Conservation (phyloP, 2,329 filamentous ascomycete species). For the Teratosphaeriaceae sp. region DNA sequence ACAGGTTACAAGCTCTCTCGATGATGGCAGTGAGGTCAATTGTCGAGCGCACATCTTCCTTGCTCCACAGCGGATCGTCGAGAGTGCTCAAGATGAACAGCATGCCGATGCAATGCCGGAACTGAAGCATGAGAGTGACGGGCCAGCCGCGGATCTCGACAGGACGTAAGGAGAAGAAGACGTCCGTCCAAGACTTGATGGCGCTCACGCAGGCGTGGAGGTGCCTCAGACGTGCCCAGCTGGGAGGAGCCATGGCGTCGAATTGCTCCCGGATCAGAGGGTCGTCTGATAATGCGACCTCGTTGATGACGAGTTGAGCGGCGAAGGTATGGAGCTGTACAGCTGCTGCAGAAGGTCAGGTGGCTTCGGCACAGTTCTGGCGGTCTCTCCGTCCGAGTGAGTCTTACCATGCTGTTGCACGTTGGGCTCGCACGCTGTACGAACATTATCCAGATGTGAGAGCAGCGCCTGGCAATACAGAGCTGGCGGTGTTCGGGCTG, state of each 20-base stretch:
- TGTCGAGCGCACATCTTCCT: background rate
- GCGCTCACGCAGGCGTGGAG: background rate
- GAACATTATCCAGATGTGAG: background rate
- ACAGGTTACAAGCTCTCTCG: background rate
- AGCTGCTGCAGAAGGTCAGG: background rate
- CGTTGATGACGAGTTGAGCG: background rate
- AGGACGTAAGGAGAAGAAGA: background rate
- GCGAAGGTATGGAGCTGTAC: background rate
- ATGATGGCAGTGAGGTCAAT: background rate
- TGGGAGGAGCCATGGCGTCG: background rate
- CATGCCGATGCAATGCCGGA: constrained; percentile 3
- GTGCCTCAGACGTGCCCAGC: background rate
- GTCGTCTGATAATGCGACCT: background rate
- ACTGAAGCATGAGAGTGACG: background rate
- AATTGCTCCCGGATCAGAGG: background rate
- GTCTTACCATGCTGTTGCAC: background rate
- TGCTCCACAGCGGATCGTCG: background rate
- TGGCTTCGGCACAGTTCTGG: too few species aligned
- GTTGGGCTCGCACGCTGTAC: background rate
- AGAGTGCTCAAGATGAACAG: constrained; percentile 1
- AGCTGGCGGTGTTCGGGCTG: background rate
- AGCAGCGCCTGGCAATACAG: background rate
- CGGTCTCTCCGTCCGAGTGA: too few species aligned
- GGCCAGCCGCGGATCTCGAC: background rate
- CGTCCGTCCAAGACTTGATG: background rate